phyloP scores from a whole-genome alignment of 2,329 filamentous ascomycete genomes.

The Pleoardoris graminearum region DNA sequence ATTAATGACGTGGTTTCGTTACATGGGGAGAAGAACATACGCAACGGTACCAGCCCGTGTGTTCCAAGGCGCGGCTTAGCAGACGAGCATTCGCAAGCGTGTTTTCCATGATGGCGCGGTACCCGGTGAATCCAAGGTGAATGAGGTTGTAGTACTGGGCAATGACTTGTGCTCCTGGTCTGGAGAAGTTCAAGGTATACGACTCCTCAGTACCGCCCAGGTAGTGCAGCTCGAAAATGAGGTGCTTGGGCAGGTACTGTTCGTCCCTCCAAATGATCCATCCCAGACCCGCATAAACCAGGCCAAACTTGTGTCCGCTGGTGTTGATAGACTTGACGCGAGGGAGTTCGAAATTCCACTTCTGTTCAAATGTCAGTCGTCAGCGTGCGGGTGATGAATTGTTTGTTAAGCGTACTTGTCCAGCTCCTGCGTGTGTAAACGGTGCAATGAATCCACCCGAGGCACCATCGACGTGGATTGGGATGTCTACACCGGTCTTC shows the following conservation, averaged over 20 bases:
- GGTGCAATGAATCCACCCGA: slow-evolving; percentile 66
- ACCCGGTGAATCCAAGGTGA: slow-evolving; percentile 69
- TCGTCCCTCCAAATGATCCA: slow-evolving; percentile 64
- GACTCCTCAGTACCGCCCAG: slow-evolving; percentile 72
- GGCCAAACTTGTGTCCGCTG: slow-evolving; percentile 64
- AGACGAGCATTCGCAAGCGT: slow-evolving; percentile 66
- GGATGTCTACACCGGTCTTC: slow-evolving; percentile 65
- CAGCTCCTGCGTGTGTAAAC: slow-evolving; percentile 60
- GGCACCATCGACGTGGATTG: slow-evolving; percentile 68
- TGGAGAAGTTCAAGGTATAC: slow-evolving; percentile 73
- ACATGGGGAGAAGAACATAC: slow-evolving; percentile 32
- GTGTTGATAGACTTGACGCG: slow-evolving; percentile 69
- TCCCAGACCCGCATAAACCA: slow-evolving; percentile 69
- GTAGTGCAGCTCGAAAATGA: slow-evolving; percentile 73
- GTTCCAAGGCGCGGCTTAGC: slow-evolving; percentile 65
- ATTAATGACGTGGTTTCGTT: slow-evolving; percentile 3
- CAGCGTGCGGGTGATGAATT: no score
- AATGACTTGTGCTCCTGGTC: slow-evolving; percentile 70
- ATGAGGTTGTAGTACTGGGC: slow-evolving; percentile 76
- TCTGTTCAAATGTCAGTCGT: no score
- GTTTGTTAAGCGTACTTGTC: no score
- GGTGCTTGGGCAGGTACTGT: slow-evolving; percentile 65
- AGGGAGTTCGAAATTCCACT: slow-evolving; percentile 66
- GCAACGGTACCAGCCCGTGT: slow-evolving; percentile 64
- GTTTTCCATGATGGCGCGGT: slow-evolving; percentile 65